Conservation (phyloP, 106 monocot species). For the Iris macrosiphon region DNA sequence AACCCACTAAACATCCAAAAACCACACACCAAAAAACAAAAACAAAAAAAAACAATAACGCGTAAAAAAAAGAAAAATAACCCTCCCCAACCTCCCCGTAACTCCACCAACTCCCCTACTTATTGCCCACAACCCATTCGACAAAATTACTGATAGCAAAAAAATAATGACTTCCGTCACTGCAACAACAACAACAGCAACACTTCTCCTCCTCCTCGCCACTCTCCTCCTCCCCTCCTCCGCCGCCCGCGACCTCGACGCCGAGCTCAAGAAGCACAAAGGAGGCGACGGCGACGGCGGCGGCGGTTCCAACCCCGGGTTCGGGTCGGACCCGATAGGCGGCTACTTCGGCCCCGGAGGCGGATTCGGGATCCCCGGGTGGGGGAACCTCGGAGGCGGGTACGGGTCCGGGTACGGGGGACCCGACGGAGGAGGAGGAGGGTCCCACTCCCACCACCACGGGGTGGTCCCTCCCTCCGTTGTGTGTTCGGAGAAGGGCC, state of each 20-base stretch:
- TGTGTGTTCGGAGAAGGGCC: slow-evolving; percentile 43
- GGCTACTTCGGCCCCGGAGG: slow-evolving; percentile 3
- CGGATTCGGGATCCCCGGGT: slow-evolving; percentile 9
- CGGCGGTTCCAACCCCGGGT: neutral
- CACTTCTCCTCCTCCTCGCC: too few relatives aligned
- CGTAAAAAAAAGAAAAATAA: too few relatives aligned
- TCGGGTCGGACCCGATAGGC: neutral
- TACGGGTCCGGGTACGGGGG: slow-evolving; percentile 42
- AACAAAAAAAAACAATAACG: too few relatives aligned
- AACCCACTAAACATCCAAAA: too few relatives aligned
- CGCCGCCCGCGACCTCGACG: slow-evolving; percentile 2
- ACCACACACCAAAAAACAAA: too few relatives aligned
- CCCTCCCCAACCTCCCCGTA: too few relatives aligned
- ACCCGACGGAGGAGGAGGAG: slow-evolving; percentile 23
- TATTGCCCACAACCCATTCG: too few relatives aligned
- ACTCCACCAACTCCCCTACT: too few relatives aligned
- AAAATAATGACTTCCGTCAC: too few relatives aligned
- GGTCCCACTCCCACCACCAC: too few relatives aligned
- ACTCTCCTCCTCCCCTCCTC: neutral
- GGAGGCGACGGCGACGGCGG: neutral
- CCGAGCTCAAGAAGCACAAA: neutral
- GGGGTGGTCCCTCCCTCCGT: slow-evolving; percentile 24
- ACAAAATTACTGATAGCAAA: too few relatives aligned
- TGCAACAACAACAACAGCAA: neutral
- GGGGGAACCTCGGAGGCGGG: slow-evolving; percentile 29